phyloP scores from a whole-genome alignment of 202 grass and related monocot species.

The Setaria italica region DNA sequence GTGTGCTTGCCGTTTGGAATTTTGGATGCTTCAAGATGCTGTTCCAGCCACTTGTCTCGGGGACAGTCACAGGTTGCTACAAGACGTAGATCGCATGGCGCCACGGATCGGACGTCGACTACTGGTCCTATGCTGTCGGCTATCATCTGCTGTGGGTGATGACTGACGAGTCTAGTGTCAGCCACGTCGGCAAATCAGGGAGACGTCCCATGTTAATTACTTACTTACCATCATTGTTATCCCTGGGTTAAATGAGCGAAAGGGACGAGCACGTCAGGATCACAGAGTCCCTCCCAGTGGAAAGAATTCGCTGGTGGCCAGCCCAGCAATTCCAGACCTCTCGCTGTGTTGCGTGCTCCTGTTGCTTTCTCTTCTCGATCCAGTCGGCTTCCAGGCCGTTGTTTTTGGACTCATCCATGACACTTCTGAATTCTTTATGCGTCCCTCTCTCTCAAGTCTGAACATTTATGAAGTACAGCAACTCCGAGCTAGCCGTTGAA shows the following conservation, averaged over 20 bases:
- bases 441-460: not conserved
- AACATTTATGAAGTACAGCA: constrained; percentile 3
- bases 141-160: not conserved
- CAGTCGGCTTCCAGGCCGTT: constrained; percentile 39
- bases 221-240: constrained; percentile 10
- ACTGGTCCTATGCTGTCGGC: not conserved
- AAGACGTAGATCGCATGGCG: not conserved
- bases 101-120: constrained; percentile 20
- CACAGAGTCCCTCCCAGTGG: not conserved
- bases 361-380: not conserved
- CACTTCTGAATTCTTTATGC: not conserved
- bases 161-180: not conserved
- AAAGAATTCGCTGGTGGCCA: constrained; percentile 36
- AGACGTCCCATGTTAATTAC: not conserved
- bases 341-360: not conserved
- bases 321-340: not conserved
- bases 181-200: not conserved
- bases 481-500: constrained; percentile 48
- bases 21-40: not conserved
- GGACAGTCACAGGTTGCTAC: constrained; percentile 24
- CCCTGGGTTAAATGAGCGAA: not conserved
- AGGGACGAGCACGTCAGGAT: constrained; percentile 8
- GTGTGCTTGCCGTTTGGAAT: not conserved
- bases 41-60: not conserved
- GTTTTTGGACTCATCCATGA: constrained; percentile 43